Evolutionary conservation across 1,284 basidiomycete species (phyloP).

Genomic region (Coriolopsis trogii): DNA sequence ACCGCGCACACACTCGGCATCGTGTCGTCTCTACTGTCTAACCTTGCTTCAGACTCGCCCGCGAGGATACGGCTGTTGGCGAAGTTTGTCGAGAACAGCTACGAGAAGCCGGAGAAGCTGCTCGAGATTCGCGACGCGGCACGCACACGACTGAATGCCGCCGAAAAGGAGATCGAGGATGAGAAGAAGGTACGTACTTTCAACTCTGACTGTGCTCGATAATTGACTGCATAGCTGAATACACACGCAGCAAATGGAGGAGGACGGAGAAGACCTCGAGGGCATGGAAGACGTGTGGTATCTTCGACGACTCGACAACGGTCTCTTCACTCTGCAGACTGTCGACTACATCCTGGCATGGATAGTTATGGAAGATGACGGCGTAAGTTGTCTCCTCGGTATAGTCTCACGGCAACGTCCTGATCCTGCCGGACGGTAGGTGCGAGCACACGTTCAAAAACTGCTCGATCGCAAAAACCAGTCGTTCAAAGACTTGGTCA

Average conservation of each 20-base stretch:
- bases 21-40: constrained; percentile 87
- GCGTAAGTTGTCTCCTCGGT: constrained; percentile 64
- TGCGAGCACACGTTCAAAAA: constrained; percentile 70
- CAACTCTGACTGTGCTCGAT: no score
- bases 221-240: no score
- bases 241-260: constrained; percentile 56
- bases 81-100: constrained; percentile 92
- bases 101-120: constrained; percentile 92
- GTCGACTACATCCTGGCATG: constrained; percentile 94
- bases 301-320: constrained; percentile 81
- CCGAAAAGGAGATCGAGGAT: constrained; percentile 64
- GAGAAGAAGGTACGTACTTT: constrained; percentile 63
- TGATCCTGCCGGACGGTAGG: no score
- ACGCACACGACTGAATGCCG: constrained; percentile 54
- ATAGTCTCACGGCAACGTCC: no score
- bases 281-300: constrained; percentile 84
- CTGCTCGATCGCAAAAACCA: constrained; percentile 77
- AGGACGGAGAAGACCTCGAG: constrained; percentile 60
- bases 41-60: constrained; percentile 85
- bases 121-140: constrained; percentile 85
- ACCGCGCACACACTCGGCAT: constrained; percentile 88
- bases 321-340: constrained; percentile 87
- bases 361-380: constrained; percentile 98
- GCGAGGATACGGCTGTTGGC: constrained; percentile 83
- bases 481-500: constrained; percentile 65